These are phyloP conservation scores for Darksidea phi DNA, from an alignment of 495 filamentous ascomycete species.

Conservation along the genomic window DNA sequence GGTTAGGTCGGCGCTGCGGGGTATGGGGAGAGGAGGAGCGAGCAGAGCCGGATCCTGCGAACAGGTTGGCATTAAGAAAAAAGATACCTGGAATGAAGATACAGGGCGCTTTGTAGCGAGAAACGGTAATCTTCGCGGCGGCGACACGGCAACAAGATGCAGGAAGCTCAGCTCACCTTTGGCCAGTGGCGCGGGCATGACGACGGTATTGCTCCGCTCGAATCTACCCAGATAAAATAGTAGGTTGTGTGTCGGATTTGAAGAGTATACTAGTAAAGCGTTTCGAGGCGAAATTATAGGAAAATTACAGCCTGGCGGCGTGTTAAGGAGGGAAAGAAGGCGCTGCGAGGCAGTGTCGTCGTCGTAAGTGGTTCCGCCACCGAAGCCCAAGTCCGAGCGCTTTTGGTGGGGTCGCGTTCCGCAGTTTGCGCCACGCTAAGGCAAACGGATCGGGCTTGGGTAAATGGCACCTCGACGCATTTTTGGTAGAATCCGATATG, in stretches of 20 bases:
- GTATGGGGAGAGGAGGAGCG: slow-evolving; percentile 8
- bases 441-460: too few relatives aligned
- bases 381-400: background rate
- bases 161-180: slow-evolving; percentile 33
- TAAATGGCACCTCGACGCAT: too few relatives aligned
- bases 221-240: background rate
- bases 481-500: too few relatives aligned
- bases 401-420: background rate
- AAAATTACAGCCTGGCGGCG: slow-evolving; percentile 15
- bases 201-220: background rate
- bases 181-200: slow-evolving; percentile 37
- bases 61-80: slow-evolving; percentile 16
- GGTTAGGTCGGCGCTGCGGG: slow-evolving; percentile 15
- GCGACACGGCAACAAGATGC: slow-evolving; percentile 10
- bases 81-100: too few relatives aligned
- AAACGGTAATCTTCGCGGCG: too few relatives aligned
- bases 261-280: background rate
- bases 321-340: background rate
- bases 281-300: background rate
- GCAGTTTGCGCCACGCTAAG: too few relatives aligned
- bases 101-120: too few relatives aligned
- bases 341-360: background rate
- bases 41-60: slow-evolving; percentile 19
- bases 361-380: slow-evolving; percentile 24
- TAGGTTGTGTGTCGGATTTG: background rate